A percentile compares a stretch with the other conserved stretches of the same genome.
These are phyloP conservation scores for Coniella vitis DNA, from an alignment of 2,329 filamentous ascomycete species.

Conservation along the genomic window DNA sequence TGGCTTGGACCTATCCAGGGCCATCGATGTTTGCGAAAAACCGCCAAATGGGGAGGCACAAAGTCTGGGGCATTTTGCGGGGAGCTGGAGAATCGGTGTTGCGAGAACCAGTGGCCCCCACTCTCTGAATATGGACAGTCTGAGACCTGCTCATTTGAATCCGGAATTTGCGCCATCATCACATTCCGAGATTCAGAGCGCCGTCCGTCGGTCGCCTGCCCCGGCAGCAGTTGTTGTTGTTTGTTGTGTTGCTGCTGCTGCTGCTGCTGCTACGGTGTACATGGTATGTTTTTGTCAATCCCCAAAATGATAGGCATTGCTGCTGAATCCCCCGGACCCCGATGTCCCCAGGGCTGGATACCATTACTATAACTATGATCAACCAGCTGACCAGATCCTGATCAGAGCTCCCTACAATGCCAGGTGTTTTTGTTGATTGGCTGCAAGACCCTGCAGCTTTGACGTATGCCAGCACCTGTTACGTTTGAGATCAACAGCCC, in stretches of 20 bases:
- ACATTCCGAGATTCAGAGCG: not conserved
- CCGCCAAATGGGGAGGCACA: not conserved
- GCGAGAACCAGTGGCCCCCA: too few relatives aligned
- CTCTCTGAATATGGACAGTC: too few relatives aligned
- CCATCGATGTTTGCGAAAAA: not conserved
- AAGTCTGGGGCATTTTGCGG: slow-evolving; percentile 9
- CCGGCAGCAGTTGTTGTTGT: too few relatives aligned
- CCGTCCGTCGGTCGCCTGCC: too few relatives aligned
- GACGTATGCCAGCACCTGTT: not conserved
- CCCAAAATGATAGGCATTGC: too few relatives aligned
- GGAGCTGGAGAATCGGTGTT: not conserved
- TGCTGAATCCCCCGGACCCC: too few relatives aligned
- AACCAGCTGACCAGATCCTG: too few relatives aligned
- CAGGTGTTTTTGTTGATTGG: not conserved
- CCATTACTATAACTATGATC: too few relatives aligned
- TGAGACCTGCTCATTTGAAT: slow-evolving; percentile 3
- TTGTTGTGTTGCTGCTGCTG: not conserved
- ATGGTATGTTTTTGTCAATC: too few relatives aligned
- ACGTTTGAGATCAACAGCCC: not conserved
- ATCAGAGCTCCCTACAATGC: not conserved
- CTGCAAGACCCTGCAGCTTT: not conserved
- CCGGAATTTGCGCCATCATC: not conserved
- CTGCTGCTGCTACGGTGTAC: too few relatives aligned
- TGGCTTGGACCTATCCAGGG: slow-evolving; percentile 2
- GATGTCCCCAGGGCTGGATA: not conserved